A percentile compares a stretch with the other conserved stretches of the same genome.
phyloP scores from a whole-genome alignment of 345 rosid species.

The Lepidium africanum region DNA sequence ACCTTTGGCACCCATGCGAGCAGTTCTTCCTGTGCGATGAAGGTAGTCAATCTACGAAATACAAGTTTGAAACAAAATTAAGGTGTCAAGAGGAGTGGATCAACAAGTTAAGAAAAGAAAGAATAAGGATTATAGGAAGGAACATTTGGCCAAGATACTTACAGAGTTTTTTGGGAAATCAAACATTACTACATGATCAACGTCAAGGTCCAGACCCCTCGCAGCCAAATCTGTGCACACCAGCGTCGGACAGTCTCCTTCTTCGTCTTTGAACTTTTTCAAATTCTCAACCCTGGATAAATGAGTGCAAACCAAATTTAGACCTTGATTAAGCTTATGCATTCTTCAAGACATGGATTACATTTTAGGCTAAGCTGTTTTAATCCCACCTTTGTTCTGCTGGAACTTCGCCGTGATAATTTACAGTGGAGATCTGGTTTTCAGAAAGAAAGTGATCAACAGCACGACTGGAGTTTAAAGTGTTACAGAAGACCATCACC shows the following conservation, averaged over 20 bases:
- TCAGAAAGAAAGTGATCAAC: constrained; percentile 87
- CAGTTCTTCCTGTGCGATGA: constrained; percentile 95
- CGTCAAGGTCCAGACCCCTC: constrained; percentile 83
- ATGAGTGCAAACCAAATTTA: neutral
- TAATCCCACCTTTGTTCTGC: constrained; percentile 74
- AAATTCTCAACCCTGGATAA: constrained; percentile 71
- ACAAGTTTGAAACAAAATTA: neutral
- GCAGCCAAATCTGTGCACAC: constrained; percentile 98
- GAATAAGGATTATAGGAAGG: neutral
- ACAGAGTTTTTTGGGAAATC: constrained; percentile 91
- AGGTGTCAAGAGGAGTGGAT: neutral
- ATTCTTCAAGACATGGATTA: neutral
- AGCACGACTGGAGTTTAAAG: constrained; percentile 85
- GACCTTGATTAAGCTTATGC: neutral
- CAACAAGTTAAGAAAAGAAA: neutral
- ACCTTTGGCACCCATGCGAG: constrained; percentile 99
- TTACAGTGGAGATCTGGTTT: constrained; percentile 73
- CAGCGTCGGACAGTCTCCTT: constrained; percentile 86
- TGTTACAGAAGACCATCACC: constrained; percentile 94
- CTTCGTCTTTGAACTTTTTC: constrained; percentile 78
- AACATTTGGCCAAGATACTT: constrained; percentile 22
- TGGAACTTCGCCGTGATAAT: constrained; percentile 95
- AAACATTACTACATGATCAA: constrained; percentile 90
- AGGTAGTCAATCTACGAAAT: constrained; percentile 77
- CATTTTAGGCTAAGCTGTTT: neutral